These are phyloP conservation scores for Aspergillus pseudoterreus DNA, from an alignment of 2,329 filamentous ascomycete genomes.

Conservation along the genomic window DNA sequence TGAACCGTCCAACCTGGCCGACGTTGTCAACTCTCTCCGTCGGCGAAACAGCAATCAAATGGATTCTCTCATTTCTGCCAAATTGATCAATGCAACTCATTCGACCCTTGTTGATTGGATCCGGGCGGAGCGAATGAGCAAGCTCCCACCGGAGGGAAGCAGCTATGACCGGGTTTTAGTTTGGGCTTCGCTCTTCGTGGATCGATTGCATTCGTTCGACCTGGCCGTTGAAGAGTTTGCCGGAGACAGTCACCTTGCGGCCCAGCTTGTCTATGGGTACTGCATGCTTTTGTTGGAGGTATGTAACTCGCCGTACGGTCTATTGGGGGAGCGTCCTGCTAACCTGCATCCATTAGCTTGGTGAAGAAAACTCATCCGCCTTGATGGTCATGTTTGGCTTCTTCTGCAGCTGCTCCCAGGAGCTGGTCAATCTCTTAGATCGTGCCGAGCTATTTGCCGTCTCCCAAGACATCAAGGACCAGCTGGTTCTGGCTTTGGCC, in stretches of 20 bases:
- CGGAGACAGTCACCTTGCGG: slow-evolving; percentile 38
- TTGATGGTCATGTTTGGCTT: slow-evolving; percentile 51
- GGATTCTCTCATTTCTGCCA: slow-evolving; percentile 15
- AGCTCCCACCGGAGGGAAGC: slow-evolving; percentile 39
- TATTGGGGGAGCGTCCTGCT: not conserved
- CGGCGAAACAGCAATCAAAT: slow-evolving; percentile 23
- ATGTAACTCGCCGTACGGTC: not conserved
- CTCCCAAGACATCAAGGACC: slow-evolving; percentile 47
- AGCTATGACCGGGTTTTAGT: slow-evolving; percentile 40
- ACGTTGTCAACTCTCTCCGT: slow-evolving; percentile 13
- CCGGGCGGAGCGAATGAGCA: slow-evolving; percentile 34
- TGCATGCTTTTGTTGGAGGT: slow-evolving; percentile 49
- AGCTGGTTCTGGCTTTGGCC: slow-evolving; percentile 39
- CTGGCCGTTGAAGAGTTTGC: slow-evolving; percentile 34
- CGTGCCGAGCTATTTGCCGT: slow-evolving; percentile 46
- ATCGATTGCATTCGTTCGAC: slow-evolving; percentile 37
- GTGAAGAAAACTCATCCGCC: slow-evolving; percentile 45
- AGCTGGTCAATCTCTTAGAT: slow-evolving; percentile 42
- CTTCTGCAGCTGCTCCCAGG: slow-evolving; percentile 47
- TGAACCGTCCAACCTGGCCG: slow-evolving; percentile 12
- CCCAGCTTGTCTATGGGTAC: slow-evolving; percentile 48
- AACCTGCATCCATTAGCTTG: slow-evolving; percentile 33
- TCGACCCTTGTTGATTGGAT: slow-evolving; percentile 32
- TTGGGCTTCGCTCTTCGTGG: slow-evolving; percentile 39
- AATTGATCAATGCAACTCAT: slow-evolving; percentile 10